Evolutionary conservation across 2,329 filamentous ascomycete genomes (phyloP), one percentile per base, ranked within the genome.

Genomic region (Ophiocordyceps robertsii): DNA sequence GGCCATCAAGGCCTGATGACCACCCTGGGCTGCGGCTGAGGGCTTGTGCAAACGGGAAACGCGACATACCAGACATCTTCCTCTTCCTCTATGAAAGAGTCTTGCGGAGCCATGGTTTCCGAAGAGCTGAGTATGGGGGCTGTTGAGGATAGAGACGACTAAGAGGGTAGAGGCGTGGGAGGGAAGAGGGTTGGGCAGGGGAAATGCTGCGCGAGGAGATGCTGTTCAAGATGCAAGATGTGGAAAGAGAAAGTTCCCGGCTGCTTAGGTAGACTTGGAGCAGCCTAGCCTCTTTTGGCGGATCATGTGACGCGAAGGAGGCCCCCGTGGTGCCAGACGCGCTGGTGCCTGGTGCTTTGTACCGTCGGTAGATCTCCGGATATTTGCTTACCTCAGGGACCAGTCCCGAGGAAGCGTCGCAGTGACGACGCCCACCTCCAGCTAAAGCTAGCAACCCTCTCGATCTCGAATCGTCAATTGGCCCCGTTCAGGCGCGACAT

Each of bases 31-130:
- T 42, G 43, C 29, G 24, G 41, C 17, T 32, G 17, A 31, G 29
- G 19, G 39, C 38, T 43, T 40, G 43, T 29, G 30, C 24, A 6
- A 29, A 36, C 12, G 32, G 46, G 40, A 33, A 27, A 43, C 38
- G 27, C 29, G 40, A 56, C 72, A 53, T 69, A 83, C 79, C 78
- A 83, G 49, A 70, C 73, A 54, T 83, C 78, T 54, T 82, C 79
- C 57, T 82, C 79, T 56, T 84, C 79, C 51, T 83, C 80, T 60
- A 84, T 75, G 60, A 82, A 82, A 51, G 70, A 75, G 58, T 84
- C 80, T 66, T 82, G 76, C 44, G 77, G 77, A 43, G 77, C 75
- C 78, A 82, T 82, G 47, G 49, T 66, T 58, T 50, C 35, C 51
- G 30, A 49, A 46, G 44, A 43, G 44, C 30, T 44, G 10, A 30